Base-by-base conservation (phyloP, 331 rosid species). In the Quercus phellos region DNA sequence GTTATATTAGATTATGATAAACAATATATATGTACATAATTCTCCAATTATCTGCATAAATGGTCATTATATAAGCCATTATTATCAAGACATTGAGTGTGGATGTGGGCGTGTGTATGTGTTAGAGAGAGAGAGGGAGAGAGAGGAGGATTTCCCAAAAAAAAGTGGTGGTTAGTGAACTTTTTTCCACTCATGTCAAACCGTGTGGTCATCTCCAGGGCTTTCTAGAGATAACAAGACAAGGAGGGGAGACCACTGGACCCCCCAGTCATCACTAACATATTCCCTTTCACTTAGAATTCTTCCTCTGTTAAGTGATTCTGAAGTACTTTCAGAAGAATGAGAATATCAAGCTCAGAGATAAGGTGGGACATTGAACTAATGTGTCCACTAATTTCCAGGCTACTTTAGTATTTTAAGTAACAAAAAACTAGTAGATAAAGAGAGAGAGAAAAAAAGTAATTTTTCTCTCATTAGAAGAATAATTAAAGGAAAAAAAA, bases 1-100 rank as follows among this genome's bases (percentile, higher is more conserved):
- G 6, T 14, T 61, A 1, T 54, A 79, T 75, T 71, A 72, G 74
- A 55, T 32, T 51, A 79, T 77, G 77, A 76, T 73, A 50, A 79
- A 4, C 72, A 74, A 58, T 10, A 51, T 34, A 56, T 34, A 82
- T 51, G 43, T 72, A 51, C 38, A 82, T 77, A 72, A 34, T 51
- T 75, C 35, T 8, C 56, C 46, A 51, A 24, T 70, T 63, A 72
- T 76, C 55, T 75, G 19, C 74, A 51, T 5, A 18, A 70, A 50
- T 75, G 66, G 66, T 59, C 17, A 61, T 81, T 70, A 74, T 27
- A 51, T 58, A n/a, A 19, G 58, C 5, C 29, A 68, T 80, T n/a
- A 70, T 68, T 56, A 26, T 21, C 74, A 18, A 54, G 21, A 46
- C 70, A 54, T 72, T n/a, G 54, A 55, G 21, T 55, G n/a, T 34